Percentiles rank a stretch among this genome's conserved stretches.
Evolutionary conservation across 2,329 filamentous ascomycete species (phyloP).

Genomic region (Claviceps pusilla): DNA sequence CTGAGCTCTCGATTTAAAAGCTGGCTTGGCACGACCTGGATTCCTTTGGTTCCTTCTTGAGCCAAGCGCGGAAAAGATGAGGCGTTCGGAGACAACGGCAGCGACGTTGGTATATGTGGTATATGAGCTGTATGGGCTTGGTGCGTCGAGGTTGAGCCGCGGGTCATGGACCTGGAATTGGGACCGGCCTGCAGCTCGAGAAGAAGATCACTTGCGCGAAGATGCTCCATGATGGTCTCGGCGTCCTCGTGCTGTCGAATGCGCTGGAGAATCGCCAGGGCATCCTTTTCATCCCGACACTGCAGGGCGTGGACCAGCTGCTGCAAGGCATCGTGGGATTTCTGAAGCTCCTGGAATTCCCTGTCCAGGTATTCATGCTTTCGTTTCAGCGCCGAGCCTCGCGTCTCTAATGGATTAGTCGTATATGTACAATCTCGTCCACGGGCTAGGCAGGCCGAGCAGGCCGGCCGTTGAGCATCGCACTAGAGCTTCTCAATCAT

Average conservation of each 20-base stretch:
- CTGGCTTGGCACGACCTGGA: background rate
- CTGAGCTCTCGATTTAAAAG: background rate
- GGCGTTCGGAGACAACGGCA: background rate
- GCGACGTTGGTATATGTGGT: background rate
- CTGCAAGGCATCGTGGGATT: background rate
- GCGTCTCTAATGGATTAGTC: conserved; percentile 1
- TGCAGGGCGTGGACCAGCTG: background rate
- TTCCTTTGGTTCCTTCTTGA: background rate
- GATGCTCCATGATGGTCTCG: background rate
- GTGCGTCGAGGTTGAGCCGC: background rate
- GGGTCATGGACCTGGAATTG: background rate
- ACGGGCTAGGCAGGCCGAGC: background rate
- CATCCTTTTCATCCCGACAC: background rate
- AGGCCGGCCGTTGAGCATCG: conserved; percentile 1
- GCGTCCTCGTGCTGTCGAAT: background rate
- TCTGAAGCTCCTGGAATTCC: background rate
- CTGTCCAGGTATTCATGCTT: background rate
- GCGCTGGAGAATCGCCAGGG: background rate
- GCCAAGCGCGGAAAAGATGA: background rate
- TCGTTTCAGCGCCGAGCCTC: background rate
- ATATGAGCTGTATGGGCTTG: no score
- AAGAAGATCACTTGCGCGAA: conserved; percentile 1
- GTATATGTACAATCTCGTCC: background rate
- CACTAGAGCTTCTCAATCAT: background rate
- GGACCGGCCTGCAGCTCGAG: background rate